Percentiles rank a stretch among this genome's conserved stretches.
Conservation (phyloP, 805 yeast species). For the Nakazawaea siamensis region DNA sequence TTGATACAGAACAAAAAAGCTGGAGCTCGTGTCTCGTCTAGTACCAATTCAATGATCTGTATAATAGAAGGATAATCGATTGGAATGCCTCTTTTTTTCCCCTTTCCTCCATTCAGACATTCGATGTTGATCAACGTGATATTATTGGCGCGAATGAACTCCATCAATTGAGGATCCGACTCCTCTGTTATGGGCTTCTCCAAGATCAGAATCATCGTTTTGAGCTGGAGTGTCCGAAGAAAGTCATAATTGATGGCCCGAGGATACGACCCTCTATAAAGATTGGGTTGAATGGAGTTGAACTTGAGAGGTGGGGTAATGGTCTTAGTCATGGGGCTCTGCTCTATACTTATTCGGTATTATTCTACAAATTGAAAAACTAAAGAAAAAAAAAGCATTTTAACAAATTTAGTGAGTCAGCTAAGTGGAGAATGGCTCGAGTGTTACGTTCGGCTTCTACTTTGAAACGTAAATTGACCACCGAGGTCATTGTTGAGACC, state of each 20-base stretch:
- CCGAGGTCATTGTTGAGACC: no score
- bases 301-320: slow-evolving; percentile 75
- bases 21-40: slow-evolving; percentile 56
- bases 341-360: no score
- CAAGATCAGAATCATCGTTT: slow-evolving; percentile 69
- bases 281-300: slow-evolving; percentile 55
- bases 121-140: slow-evolving; percentile 64
- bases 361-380: no score
- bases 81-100: slow-evolving; percentile 79
- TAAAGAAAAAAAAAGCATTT: no score
- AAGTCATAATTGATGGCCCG: slow-evolving; percentile 65
- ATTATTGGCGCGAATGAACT: slow-evolving; percentile 44
- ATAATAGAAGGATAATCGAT: slow-evolving; percentile 57
- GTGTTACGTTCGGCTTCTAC: no score
- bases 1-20: slow-evolving; percentile 80
- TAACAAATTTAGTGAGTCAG: no score
- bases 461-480: no score
- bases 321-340: slow-evolving; percentile 2
- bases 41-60: slow-evolving; percentile 51
- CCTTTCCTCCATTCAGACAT: slow-evolving; percentile 61
- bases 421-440: no score
- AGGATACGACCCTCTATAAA: slow-evolving; percentile 86
- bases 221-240: slow-evolving; percentile 54
- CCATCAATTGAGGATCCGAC: slow-evolving; percentile 39
- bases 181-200: slow-evolving; percentile 60